Conservation (phyloP, 352 stramenopile species). For the Pythium rhizo-oryzae region DNA sequence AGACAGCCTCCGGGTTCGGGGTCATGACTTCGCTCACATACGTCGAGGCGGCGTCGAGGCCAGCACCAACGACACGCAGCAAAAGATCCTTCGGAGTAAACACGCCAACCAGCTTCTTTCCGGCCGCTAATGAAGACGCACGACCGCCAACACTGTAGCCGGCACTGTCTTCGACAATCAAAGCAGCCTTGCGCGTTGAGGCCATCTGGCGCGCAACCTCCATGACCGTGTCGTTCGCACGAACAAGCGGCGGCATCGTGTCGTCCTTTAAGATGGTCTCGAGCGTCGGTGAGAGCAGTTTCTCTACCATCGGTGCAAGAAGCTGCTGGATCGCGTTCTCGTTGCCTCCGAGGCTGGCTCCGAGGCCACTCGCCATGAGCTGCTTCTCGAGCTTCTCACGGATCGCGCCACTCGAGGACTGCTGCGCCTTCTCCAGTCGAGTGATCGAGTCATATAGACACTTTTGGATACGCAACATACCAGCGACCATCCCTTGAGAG, state of each 20-base stretch:
- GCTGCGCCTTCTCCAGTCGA: conserved; percentile 93
- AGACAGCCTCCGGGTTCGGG: conserved; percentile 93
- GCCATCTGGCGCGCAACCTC: conserved; percentile 89
- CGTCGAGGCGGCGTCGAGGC: conserved; percentile 90
- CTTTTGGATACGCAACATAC: conserved; percentile 98
- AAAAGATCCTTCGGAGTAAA: conserved; percentile 99
- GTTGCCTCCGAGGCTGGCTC: conserved; percentile 53
- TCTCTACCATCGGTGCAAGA: conserved; percentile 84
- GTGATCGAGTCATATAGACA: conserved; percentile 98
- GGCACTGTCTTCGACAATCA: conserved; percentile 71
- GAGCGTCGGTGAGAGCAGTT: conserved; percentile 82
- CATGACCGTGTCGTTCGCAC: conserved; percentile 78
- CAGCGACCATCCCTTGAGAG: conserved; percentile 89
- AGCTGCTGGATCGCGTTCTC: conserved; percentile 72
- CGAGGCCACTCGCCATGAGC: conserved; percentile 56
- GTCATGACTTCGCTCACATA: conserved; percentile 96
- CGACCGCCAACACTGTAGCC: conserved; percentile 10
- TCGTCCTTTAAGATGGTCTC: conserved; percentile 83
- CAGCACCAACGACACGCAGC: conserved; percentile 92
- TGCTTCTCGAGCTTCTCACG: conserved; percentile 82
- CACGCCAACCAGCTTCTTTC: conserved; percentile 93
- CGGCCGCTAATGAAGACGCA: conserved; percentile 39
- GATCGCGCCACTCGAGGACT: conserved; percentile 70
- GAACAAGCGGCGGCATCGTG: conserved; percentile 76
- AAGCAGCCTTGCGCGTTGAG: conserved; percentile 73